Evolutionary conservation across 257 asterid species (phyloP), one percentile per base, ranked within the genome.

Genomic region (Nicotiana tabacum): DNA sequence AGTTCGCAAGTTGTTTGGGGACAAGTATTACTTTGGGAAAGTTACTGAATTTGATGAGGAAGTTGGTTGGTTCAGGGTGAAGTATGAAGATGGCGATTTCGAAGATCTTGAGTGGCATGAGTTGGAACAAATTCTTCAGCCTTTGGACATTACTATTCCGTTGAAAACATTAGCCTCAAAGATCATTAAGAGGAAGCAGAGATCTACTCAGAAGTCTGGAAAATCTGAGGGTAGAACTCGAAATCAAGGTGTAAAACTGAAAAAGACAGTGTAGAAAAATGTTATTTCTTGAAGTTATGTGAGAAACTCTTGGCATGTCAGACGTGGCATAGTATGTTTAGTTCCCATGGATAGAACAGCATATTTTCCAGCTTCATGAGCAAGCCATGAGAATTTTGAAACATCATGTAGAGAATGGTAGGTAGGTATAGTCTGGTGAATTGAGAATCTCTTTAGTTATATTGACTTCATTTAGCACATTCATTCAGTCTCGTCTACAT

Each of bases 31-130:
- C 58, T 58, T 30, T 0, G 98, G 98, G 69, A 85, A 30, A 84
- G 92, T 93, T 48, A 79, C 66, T 2, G 83, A 82, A 84, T 93
- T 85, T 65, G 97, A 93, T 55, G 51, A 69, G 84, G 90, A 89
- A 72, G 81, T 60, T 83, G 89, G 90, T 18, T 91, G 98, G 98
- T 93, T 91, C 82, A 85, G 84, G 79, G 97, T 93, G 39, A 86
- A 72, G 10, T 93, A 93, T 64, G 94, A 91, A 68, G 98, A 93
- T 72, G 97, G 98, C 1, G 98, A 93, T 27, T 80, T 81, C 33
- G 95, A 93, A 89, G 97, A 93, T 80, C 90, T 93, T 39, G 93
- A 91, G 27, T 91, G 95, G 94, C 64, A 27, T 58, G 97, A 93
- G 77, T 78, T 93, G 85, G 85, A 86, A 84, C 77, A 85, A 74